Evolutionary conservation across 805 yeast species (phyloP).

Genomic region (Metschnikowia lachancei): DNA sequence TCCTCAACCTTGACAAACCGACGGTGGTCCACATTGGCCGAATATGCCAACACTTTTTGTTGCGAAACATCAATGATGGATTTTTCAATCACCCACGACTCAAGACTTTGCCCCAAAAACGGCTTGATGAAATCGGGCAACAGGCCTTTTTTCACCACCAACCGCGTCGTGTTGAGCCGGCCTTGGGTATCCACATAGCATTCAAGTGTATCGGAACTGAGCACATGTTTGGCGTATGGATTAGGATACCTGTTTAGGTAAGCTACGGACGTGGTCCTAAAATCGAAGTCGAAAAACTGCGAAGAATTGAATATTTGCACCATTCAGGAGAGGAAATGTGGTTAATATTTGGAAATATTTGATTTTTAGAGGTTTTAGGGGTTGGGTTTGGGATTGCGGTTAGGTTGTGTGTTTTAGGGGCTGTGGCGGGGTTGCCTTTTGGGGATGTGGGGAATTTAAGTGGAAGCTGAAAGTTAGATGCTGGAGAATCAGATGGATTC

Average conservation of each 20-base stretch:
- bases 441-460: no score
- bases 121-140: slow-evolving; percentile 79
- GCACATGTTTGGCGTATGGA: slow-evolving; percentile 83
- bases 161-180: slow-evolving; percentile 64
- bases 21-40: slow-evolving; percentile 81
- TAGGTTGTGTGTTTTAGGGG: no score
- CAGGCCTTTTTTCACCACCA: slow-evolving; percentile 75
- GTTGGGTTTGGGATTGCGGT: not conserved
- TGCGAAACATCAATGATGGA: slow-evolving; percentile 64
- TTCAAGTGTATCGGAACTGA: slow-evolving; percentile 75
- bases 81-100: slow-evolving; percentile 80
- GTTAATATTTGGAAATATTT: no score
- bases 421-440: no score
- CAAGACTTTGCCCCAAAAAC: slow-evolving; percentile 59
- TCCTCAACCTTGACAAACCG: slow-evolving; percentile 78
- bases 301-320: slow-evolving; percentile 57
- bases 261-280: slow-evolving; percentile 71
- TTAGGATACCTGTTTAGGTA: slow-evolving; percentile 61
- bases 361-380: not conserved
- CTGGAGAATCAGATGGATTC: no score
- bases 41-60: slow-evolving; percentile 60
- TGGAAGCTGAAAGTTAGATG: no score
- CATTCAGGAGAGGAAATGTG: slow-evolving; percentile 37
- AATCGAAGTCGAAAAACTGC: slow-evolving; percentile 62
- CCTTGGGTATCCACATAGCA: slow-evolving; percentile 59